Evolutionary conservation across 305 asterid genomes (phyloP), one percentile per base, ranked within the genome.

Genomic region (Fraxinus velutina): DNA sequence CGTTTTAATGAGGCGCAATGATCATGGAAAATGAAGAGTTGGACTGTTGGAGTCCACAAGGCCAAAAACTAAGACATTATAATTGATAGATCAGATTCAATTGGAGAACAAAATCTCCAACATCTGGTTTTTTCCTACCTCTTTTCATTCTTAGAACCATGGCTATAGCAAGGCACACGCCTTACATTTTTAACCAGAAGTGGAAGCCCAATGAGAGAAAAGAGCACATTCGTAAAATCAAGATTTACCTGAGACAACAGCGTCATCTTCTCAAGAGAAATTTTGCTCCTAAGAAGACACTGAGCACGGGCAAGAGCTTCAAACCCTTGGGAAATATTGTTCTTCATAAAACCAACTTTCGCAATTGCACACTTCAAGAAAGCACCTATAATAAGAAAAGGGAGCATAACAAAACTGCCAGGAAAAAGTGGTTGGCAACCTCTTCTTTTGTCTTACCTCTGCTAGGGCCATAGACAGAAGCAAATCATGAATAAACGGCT

Each of bases 231-330:
- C 6, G 74, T 42, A 64, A 62, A 85, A 66, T 57, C 80, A 85
- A 57, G 75, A 68, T 83, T 70, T 85, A 94, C 99, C 99, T 96
- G 97, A 78, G 97, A 91, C 88, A 94, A 90, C 83, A 96, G 78
- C 66, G 86, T 89, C 94, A 93, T 88, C 94, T 93, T 93, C 86
- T 91, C 97, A 76, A 96, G 98, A 83, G 99, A 93, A 81, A 78
- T 85, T 87, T 92, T 92, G 89, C 98, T 96, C 89, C 97, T 86
- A 64, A 96, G 89, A 77, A 94, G 94, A 89, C 96, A 88, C 74
- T 92, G 99, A 86, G 99, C 99, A 84, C 97, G 98, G 75, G 97
- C 97, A 88, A 96, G 98, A 83, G 99, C 99, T 90, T 96, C 98
- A 90, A 96, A 96, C 81, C 98, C 99, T 89, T 89, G 94, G 82